Evolutionary conservation across 148 eudicot genomes (phyloP).

Genomic region (Amaranthus cruentus): DNA sequence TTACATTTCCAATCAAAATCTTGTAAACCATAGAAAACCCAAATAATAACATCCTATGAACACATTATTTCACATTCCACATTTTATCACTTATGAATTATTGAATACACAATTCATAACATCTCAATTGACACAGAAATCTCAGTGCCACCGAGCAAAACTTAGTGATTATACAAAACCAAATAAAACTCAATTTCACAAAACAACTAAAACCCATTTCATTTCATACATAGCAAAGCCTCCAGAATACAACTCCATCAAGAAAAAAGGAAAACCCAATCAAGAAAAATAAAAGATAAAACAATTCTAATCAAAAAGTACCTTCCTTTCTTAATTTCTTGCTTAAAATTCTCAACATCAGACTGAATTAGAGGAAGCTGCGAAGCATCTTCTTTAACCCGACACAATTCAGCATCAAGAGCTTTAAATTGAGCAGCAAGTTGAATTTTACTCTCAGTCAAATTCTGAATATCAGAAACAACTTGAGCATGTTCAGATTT

Average conservation of each 20-base stretch:
- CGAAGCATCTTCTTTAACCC: slow-evolving; percentile 26
- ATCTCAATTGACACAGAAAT: too few species aligned
- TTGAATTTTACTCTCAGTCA: slow-evolving; percentile 36
- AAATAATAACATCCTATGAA: too few species aligned
- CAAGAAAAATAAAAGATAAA: too few species aligned
- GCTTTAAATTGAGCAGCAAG: slow-evolving; percentile 29
- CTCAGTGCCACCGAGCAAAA: too few species aligned
- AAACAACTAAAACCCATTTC: neutral
- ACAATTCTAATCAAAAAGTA: slow-evolving; percentile 2
- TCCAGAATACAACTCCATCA: neutral
- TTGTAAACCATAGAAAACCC: too few species aligned
- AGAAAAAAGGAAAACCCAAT: neutral
- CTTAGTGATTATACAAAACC: neutral
- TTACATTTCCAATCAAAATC: too few species aligned
- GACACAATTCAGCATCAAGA: slow-evolving; percentile 35
- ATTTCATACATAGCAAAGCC: neutral
- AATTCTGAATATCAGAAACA: slow-evolving; percentile 31
- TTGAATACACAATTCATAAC: too few species aligned
- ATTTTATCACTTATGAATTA: too few species aligned
- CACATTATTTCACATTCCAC: too few species aligned
- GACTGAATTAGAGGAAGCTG: slow-evolving; percentile 39
- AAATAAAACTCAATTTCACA: slow-evolving; percentile 3
- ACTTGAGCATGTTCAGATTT: slow-evolving; percentile 39
- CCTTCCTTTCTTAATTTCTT: slow-evolving; percentile 74
- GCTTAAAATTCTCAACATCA: slow-evolving; percentile 46